phyloP scores from a whole-genome alignment of 495 filamentous ascomycete genomes.

The Annulohypoxylon maeteangense region DNA sequence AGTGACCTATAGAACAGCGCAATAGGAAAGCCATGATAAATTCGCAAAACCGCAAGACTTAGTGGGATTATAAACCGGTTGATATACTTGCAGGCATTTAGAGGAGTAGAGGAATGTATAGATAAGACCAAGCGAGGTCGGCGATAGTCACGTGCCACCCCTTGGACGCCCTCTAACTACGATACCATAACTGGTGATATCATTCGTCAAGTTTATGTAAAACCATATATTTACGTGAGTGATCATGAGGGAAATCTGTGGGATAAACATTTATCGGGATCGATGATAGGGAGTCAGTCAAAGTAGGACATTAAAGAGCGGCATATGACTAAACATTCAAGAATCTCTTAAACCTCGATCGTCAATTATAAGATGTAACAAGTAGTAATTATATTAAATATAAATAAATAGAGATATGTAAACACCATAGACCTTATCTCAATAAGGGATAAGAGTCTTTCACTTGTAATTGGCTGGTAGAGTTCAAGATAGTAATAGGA shows the following conservation, averaged over 20 bases:
- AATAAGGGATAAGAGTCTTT: too few relatives aligned
- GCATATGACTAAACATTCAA: too few relatives aligned
- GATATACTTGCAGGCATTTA: neutral
- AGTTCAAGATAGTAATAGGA: too few relatives aligned
- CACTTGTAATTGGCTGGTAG: too few relatives aligned
- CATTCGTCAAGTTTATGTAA: neutral
- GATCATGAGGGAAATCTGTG: neutral
- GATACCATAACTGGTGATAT: neutral
- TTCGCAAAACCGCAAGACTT: neutral
- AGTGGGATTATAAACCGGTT: neutral
- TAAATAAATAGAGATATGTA: too few relatives aligned
- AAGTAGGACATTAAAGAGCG: too few relatives aligned
- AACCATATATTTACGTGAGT: neutral
- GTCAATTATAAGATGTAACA: too few relatives aligned
- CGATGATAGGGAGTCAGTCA: too few relatives aligned
- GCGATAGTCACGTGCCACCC: slow-evolving; percentile 27
- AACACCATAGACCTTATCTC: too few relatives aligned
- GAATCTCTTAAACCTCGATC: too few relatives aligned
- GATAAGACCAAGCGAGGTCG: slow-evolving; percentile 31
- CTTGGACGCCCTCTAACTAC: neutral
- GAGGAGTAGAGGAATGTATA: neutral
- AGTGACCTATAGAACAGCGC: slow-evolving; percentile 3
- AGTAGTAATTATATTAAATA: too few relatives aligned
- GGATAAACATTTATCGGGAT: neutral
- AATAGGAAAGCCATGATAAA: slow-evolving; percentile 17